Base-by-base conservation (phyloP, 2,329 filamentous ascomycete species). In the Pseudogymnoascus sp. region DNA sequence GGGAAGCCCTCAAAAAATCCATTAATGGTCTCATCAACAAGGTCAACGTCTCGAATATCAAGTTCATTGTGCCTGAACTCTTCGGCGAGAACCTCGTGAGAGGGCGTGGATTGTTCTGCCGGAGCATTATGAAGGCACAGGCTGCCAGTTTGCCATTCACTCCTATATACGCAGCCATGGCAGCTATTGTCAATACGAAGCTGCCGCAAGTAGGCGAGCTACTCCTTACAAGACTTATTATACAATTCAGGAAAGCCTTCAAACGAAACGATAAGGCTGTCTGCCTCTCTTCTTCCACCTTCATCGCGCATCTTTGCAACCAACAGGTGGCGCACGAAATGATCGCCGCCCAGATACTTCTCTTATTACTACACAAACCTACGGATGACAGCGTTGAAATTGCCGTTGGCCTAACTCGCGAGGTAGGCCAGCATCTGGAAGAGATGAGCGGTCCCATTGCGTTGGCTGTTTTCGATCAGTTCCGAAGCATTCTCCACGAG, bases 1-100 rank as follows among this genome's bases (percentile, higher is more conserved):
- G 95, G 95, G 95, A 99, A 77, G 93, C 93, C 11, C 80, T 99
- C 73, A 99, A 99, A 80, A 99, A 99, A 81, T 95, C 90, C 60
- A 96, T 99, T 78, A 98, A 99, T 75, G 95, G 95, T 71, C 80
- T 99, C 69, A 96, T 99, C 83, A 99, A 99, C 83, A 99, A 99
- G 81, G 90, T 97, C 81, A 98, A 98, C 77, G 90, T 93, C 64
- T 91, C 90, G 36, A 99, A 99, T 76, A 98, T 99, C 83, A 98
- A 99, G 78, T 85, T 90, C 73, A 97, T 99, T 67, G 92, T 98
- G 23, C 93, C 93, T 1, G 95, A 99, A 78, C 82, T 99, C 54
- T 99, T 99, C 77, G 86, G 87, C 61, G 95, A 99, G 81, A 99
- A 99, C 75, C 78, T 99, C 71, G 83, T 99, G 43, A 88, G 95